phyloP scores from a whole-genome alignment of 2,329 filamentous ascomycete genomes.

The Anisogramma anomala region DNA sequence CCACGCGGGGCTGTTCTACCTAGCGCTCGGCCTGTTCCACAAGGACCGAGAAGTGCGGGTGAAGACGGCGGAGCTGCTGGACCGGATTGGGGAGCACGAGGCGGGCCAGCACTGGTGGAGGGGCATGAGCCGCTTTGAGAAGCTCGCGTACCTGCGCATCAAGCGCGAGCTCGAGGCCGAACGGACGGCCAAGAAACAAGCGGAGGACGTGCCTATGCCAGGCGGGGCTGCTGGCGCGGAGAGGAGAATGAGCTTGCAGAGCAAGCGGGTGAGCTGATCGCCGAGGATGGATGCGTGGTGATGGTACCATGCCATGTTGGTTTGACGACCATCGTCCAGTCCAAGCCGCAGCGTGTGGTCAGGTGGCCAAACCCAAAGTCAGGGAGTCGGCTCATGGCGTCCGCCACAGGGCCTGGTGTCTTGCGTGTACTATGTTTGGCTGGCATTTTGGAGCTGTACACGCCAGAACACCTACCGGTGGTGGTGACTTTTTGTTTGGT shows the following conservation, averaged over 20 bases:
- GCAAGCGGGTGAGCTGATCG: constrained; percentile 38
- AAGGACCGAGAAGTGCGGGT: constrained; percentile 68
- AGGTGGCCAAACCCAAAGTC: too few species aligned
- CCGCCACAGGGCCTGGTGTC: too few species aligned
- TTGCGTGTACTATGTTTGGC: neutral
- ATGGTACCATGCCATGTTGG: neutral
- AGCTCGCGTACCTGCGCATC: constrained; percentile 71
- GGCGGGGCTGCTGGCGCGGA: constrained; percentile 16
- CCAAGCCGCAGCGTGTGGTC: too few species aligned
- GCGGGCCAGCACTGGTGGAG: constrained; percentile 91
- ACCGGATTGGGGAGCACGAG: constrained; percentile 73
- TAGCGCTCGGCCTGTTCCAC: constrained; percentile 86
- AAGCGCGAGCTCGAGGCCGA: constrained; percentile 53
- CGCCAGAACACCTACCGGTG: neutral
- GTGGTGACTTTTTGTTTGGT: neutral
- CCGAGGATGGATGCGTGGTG: neutral
- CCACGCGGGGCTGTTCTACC: constrained; percentile 80
- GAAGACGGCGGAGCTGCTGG: constrained; percentile 67
- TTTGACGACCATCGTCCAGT: neutral
- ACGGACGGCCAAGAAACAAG: constrained; percentile 32
- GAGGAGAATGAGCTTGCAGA: constrained; percentile 18
- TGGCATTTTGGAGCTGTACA: neutral
- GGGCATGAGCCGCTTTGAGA: constrained; percentile 74
- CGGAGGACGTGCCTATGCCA: constrained; percentile 27
- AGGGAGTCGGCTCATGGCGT: too few species aligned